phyloP scores from a whole-genome alignment of 306 rosid species.

The Cucurbita ficifolia region DNA sequence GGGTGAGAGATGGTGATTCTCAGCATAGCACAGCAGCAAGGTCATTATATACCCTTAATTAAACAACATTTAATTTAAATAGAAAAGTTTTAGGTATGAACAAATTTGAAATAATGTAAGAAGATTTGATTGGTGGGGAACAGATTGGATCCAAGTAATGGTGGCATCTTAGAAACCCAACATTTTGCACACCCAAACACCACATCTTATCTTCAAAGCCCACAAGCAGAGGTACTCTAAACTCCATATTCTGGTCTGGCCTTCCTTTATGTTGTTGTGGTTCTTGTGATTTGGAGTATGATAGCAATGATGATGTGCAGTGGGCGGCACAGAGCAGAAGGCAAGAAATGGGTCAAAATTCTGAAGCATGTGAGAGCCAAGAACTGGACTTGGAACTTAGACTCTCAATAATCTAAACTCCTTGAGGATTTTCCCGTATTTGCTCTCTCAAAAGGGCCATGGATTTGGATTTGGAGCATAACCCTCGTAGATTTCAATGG shows the following conservation, averaged over 20 bases:
- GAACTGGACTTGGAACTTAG: conserved; percentile 13
- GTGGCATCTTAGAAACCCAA: conserved; percentile 28
- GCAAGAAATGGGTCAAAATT: not conserved
- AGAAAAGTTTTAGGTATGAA: not conserved
- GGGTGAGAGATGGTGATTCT: conserved; percentile 51
- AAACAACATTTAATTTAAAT: not conserved
- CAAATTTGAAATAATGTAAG: not conserved
- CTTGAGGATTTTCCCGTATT: too few relatives aligned
- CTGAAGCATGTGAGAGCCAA: conserved; percentile 3
- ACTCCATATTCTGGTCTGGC: too few relatives aligned
- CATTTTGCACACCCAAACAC: conserved; percentile 41
- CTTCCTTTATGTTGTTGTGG: too few relatives aligned
- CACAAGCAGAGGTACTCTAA: conserved; percentile 20
- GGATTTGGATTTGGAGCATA: not conserved
- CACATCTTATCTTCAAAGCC: conserved; percentile 56
- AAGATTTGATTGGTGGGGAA: not conserved
- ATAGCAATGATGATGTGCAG: not conserved
- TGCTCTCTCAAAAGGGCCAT: too few relatives aligned
- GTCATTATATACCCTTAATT: conserved; percentile 15
- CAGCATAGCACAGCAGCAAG: conserved; percentile 45
- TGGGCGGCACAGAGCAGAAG: not conserved
- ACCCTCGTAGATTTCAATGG: not conserved
- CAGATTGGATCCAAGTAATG: conserved; percentile 70
- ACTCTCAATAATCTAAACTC: not conserved
- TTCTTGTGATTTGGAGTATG: too few relatives aligned